Evolutionary conservation across 129 eudicot genomes (phyloP), one percentile per base, ranked within the genome.

Genomic region (Chrysanthemum makinoi): DNA sequence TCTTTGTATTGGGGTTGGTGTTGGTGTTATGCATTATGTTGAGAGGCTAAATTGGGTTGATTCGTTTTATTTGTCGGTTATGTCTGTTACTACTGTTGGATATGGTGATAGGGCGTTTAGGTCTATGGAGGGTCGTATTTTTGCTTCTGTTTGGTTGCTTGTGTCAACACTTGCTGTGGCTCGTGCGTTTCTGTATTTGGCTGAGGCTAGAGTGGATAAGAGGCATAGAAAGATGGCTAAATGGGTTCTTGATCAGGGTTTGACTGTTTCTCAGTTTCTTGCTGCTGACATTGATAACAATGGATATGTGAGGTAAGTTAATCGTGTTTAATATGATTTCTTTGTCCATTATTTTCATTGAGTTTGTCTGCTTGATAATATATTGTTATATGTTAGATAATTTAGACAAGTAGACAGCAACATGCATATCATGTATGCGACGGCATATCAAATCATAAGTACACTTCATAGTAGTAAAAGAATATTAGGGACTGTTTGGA

Each of bases 21-120:
- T 80, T 44, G 81, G 69, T 52, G 87, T 89, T 53, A 81, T 93
- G 98, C 98, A 93, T 80, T 93, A 57, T 63, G 87, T 93, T 6
- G 98, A 89, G 91, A 80, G 64, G 65, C 72, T 89, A 43, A 82
- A 79, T 26, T 93, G 90, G 96, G 54, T 93, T 17, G 98, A 93
- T 81, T 83, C 98, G 0, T 84, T 93, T 73, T 93, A 93, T 85
- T 74, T 89, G 11, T 93, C 98, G 1, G 98, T 93, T 63, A 93
- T 89, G 98, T 93, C 96, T 1, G 98, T 93, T 55, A 93, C 96
- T 13, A 93, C 98, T 2, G 96, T 93, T 70, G 98, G 98, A 63
- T 89, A 93, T 87, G 98, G 96, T 66, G 98, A 93, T 20, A 68
- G 84, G 76, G 98, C 98, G 0, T 89, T 93, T 74, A 63, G 62